Conservation (phyloP, 352 stramenopile genomes). For the Pythium rhizo-oryzae region DNA sequence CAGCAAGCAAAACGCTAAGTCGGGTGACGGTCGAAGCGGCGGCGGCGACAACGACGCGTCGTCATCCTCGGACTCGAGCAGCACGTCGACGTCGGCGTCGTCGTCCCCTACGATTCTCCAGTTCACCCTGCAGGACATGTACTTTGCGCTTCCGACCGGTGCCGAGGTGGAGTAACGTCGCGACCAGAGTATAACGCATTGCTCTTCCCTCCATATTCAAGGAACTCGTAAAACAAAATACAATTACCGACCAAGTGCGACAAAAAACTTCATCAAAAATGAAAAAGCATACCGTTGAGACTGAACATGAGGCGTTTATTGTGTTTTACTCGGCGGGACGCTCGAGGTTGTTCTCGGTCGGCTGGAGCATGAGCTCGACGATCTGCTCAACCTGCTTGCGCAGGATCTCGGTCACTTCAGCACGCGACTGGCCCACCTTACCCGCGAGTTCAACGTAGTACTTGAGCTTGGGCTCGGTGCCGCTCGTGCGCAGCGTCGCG, state of each 20-base stretch:
- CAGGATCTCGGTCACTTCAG: constrained; percentile 58
- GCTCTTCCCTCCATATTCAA: too few relatives aligned
- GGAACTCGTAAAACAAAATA: constrained; percentile 3
- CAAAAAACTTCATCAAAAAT: constrained; percentile 14
- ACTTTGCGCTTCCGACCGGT: constrained; percentile 60
- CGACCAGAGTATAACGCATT: background rate
- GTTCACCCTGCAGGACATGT: constrained; percentile 85
- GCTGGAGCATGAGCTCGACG: constrained; percentile 83
- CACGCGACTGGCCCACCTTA: constrained; percentile 60
- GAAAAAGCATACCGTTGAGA: background rate
- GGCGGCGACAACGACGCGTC: constrained; percentile 1
- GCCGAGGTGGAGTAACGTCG: background rate
- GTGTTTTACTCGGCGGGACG: constrained; percentile 40
- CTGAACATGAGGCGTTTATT: background rate
- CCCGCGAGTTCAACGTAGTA: constrained; percentile 97
- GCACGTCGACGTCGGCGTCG: constrained; percentile 31
- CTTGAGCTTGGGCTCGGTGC: constrained; percentile 99
- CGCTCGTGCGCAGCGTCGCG: constrained; percentile 96
- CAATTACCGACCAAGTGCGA: background rate
- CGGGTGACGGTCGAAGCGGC: background rate
- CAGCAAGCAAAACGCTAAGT: constrained; percentile 11
- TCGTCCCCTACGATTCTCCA: constrained; percentile 48
- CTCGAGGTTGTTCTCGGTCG: constrained; percentile 77
- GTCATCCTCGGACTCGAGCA: constrained; percentile 21
- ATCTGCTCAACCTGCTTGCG: constrained; percentile 73